Percentiles rank a stretch among this genome's conserved stretches.
phyloP scores from a whole-genome alignment of 768 basidiomycete genomes.

The Serendipita sp. region DNA sequence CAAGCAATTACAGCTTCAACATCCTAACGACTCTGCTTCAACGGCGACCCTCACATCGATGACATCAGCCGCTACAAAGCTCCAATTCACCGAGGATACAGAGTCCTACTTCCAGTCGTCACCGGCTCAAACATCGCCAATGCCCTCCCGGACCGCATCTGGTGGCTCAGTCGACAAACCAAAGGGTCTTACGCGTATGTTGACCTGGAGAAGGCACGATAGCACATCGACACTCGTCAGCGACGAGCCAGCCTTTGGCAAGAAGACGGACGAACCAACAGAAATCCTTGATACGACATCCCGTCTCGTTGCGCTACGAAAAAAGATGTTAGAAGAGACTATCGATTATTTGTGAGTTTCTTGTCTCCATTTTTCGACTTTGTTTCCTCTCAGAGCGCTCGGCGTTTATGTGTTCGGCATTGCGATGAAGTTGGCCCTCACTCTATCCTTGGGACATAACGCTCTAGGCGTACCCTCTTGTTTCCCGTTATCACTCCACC shows the following conservation, averaged over 20 bases:
- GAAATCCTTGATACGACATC: slow-evolving; percentile 35
- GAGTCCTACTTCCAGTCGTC: not conserved
- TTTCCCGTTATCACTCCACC: no score
- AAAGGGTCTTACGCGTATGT: not conserved
- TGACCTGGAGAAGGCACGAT: not conserved
- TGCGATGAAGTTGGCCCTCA: no score
- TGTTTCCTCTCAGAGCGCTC: not conserved
- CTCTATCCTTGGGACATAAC: not conserved
- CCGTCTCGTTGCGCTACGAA: slow-evolving; percentile 43
- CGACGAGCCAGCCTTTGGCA: not conserved
- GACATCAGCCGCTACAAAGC: not conserved
- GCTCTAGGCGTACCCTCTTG: no score
- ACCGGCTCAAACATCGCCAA: not conserved
- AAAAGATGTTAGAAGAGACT: slow-evolving; percentile 46
- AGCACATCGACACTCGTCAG: not conserved
- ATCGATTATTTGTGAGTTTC: slow-evolving; percentile 59
- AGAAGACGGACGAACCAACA: not conserved
- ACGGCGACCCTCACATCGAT: not conserved
- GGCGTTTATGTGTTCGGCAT: no score
- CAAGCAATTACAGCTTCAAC: not conserved
- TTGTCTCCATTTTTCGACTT: not conserved
- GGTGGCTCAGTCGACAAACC: not conserved
- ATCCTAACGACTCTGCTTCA: not conserved
- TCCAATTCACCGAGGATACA: not conserved
- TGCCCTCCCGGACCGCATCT: not conserved